Conservation (phyloP, 805 yeast genomes). For the Isabelozyma heimii region DNA sequence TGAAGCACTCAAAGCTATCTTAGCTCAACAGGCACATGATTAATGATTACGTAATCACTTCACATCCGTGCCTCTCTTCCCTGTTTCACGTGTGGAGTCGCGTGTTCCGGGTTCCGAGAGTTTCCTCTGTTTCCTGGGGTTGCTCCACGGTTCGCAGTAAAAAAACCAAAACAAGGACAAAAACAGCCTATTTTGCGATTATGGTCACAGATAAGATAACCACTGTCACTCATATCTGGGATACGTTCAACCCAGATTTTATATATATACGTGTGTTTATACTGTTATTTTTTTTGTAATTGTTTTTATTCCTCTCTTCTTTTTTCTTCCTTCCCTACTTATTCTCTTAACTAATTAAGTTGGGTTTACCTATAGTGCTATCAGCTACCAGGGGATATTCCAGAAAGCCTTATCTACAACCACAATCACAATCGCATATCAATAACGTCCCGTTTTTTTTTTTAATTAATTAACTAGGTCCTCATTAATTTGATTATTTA, state of each 20-base stretch:
- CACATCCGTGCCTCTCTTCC: too few species aligned
- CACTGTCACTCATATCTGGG: neutral
- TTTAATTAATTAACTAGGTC: neutral
- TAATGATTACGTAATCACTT: too few species aligned
- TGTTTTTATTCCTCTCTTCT: neutral
- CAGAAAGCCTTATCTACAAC: neutral
- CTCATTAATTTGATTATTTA: neutral
- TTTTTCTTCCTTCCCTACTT: neutral
- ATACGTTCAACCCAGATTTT: neutral
- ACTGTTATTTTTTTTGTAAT: neutral
- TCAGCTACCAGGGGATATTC: neutral
- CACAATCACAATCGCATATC: neutral
- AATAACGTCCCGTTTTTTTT: neutral
- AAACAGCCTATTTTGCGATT: neutral
- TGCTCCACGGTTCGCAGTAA: neutral
- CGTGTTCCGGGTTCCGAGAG: neutral
- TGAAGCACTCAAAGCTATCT: too few species aligned
- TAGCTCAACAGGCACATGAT: too few species aligned
- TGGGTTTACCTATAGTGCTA: too few species aligned
- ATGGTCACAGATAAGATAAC: neutral
- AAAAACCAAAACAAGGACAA: neutral
- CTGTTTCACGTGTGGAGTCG: too few species aligned
- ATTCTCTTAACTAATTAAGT: neutral
- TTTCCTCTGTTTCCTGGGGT: neutral
- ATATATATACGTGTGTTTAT: neutral